Conservation (phyloP, 2,329 filamentous ascomycete genomes). For the Pseudocercospora pini-densiflorae region DNA sequence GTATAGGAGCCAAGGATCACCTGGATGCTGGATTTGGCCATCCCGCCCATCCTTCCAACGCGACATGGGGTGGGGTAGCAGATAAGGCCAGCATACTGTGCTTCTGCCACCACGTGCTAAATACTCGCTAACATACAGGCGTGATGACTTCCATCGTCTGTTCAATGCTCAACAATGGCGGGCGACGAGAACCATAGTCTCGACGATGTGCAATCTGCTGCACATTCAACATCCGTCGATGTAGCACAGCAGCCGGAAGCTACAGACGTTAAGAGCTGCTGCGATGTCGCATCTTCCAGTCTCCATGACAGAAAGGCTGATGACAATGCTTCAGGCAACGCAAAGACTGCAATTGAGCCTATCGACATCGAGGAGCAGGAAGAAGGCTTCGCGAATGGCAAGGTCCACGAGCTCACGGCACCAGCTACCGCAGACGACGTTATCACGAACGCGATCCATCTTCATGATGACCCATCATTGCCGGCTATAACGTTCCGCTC, state of each 20-base stretch:
- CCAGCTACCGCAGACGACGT: neutral
- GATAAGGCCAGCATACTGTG: neutral
- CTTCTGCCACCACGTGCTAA: neutral
- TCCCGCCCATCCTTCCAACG: neutral
- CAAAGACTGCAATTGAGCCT: neutral
- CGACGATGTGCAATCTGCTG: neutral
- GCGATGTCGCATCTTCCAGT: neutral
- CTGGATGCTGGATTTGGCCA: neutral
- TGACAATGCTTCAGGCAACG: neutral
- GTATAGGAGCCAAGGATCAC: neutral
- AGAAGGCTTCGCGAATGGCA: neutral
- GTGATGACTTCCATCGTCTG: neutral
- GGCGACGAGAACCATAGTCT: neutral
- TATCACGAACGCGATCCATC: neutral
- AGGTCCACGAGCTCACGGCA: constrained; percentile 3
- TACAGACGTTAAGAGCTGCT: neutral
- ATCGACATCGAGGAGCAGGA: neutral
- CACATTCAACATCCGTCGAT: neutral
- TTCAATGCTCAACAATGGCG: neutral
- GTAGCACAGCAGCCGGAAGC: neutral
- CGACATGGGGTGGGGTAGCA: neutral
- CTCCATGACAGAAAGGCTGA: neutral
- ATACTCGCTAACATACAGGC: neutral
- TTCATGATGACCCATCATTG: neutral
- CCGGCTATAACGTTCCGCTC: neutral